Conservation (phyloP, 23 red algal genomes). For the Gracilaria domingensis region DNA sequence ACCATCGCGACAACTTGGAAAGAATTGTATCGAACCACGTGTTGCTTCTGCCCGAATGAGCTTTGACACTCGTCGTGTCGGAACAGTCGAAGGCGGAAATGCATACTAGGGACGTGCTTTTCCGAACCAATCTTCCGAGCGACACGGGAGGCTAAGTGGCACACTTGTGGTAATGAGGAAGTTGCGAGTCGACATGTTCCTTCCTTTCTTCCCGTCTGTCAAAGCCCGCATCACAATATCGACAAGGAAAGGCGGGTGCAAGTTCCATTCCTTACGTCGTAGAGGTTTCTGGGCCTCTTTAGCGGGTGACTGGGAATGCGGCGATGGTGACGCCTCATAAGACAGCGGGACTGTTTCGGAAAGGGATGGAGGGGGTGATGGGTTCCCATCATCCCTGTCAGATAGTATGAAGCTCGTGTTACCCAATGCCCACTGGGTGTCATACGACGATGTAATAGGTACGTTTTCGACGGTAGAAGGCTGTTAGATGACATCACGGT, state of each 20-base stretch:
- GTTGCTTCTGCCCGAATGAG: slow-evolving; percentile 68
- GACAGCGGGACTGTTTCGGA: neutral
- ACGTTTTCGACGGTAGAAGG: neutral
- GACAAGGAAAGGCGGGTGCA: neutral
- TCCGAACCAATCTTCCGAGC: slow-evolving; percentile 44
- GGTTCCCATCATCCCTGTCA: neutral
- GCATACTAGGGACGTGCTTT: slow-evolving; percentile 51
- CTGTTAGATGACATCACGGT: neutral
- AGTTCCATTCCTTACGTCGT: too few species aligned
- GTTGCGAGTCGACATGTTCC: neutral
- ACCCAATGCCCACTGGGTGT: neutral
- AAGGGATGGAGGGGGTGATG: neutral
- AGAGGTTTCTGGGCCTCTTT: too few species aligned
- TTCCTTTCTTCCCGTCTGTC: slow-evolving; percentile 3
- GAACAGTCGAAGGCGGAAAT: slow-evolving; percentile 54
- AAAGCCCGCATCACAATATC: neutral
- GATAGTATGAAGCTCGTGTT: neutral
- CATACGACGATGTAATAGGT: neutral
- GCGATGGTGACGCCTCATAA: too few species aligned
- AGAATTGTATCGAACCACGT: slow-evolving; percentile 67
- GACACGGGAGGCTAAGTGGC: neutral
- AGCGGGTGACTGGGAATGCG: too few species aligned
- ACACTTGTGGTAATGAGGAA: slow-evolving; percentile 6
- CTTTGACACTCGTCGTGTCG: slow-evolving; percentile 29
- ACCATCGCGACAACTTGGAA: slow-evolving; percentile 35